phyloP scores from a whole-genome alignment of 352 stramenopile species.

The Phytophthora europaea region DNA sequence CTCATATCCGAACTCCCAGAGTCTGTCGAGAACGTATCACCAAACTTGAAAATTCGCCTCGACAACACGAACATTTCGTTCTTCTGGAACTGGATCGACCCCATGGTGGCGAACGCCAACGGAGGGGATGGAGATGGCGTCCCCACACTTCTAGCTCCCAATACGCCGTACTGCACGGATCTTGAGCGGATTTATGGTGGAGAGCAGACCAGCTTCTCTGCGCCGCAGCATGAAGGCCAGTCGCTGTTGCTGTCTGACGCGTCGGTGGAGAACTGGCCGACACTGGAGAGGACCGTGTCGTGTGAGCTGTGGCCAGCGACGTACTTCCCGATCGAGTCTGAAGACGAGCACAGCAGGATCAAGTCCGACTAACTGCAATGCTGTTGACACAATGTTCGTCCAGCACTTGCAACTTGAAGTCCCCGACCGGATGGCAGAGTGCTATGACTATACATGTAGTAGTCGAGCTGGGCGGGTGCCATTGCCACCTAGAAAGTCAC shows the following conservation, averaged over 20 bases:
- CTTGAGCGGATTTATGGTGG: slow-evolving; percentile 8
- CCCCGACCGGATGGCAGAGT: no score
- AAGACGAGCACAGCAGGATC: slow-evolving; percentile 13
- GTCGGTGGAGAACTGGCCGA: slow-evolving; percentile 1
- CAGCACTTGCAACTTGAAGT: background rate
- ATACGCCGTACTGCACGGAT: slow-evolving; percentile 20
- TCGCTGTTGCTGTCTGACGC: background rate
- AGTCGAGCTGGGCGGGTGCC: no score
- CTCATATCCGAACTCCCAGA: slow-evolving; percentile 21
- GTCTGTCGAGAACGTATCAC: slow-evolving; percentile 9
- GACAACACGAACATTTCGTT: slow-evolving; percentile 28
- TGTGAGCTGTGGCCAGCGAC: slow-evolving; percentile 4
- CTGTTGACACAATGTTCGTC: background rate
- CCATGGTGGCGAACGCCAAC: slow-evolving; percentile 5
- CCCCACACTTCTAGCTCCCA: slow-evolving; percentile 9
- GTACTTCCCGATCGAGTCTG: slow-evolving; percentile 20
- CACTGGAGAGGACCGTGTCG: background rate
- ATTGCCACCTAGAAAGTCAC: no score
- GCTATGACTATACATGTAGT: no score
- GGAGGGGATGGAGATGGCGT: background rate
- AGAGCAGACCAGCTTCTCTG: slow-evolving; percentile 4
- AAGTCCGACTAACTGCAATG: background rate
- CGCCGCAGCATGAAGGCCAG: background rate
- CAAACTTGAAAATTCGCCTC: slow-evolving; percentile 13
- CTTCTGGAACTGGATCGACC: slow-evolving; percentile 35